Evolutionary conservation across 805 yeast species (phyloP), one percentile per base, ranked within the genome.

Genomic region (Tetrapisispora taiwanensis): DNA sequence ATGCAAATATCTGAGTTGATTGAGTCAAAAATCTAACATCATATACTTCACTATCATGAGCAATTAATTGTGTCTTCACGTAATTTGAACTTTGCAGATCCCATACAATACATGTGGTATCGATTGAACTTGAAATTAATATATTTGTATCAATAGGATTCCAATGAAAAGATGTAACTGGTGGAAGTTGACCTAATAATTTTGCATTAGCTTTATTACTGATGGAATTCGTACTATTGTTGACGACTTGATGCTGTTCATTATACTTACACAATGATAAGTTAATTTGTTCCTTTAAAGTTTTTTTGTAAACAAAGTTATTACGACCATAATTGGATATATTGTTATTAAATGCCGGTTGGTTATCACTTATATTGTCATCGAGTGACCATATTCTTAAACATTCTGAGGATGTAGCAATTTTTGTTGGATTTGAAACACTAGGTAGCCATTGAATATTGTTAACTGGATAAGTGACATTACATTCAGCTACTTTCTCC

Each of bases 71-170:
- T 1, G 97, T 90, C 58, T 83, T 84, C 14, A 95, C 95, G 37
- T 70, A 65, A 19, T 80, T 75, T 19, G 53, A 45, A 35, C 64
- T 54, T 33, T 62, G 59, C 28, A 62, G 47, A 64, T 92, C 97
- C 97, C 98, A 92, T 3, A 88, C 79, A 0, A 97, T 89, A 65
- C 98, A 92, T 0, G 98, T 92, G 1, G 98, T 92, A 65, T 92
- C 98, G 10, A 90, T 85, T 18, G 92, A 81, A 49, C 90, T 77
- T 1, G 97, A 86, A 31, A 92, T 82, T 18, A 88, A 74, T 33
- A 79, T 63, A 40, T 76, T 76, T 3, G 85, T 75, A 53, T 85
- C 89, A 1, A 72, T 69, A 31, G 71, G 66, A 66, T 84, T 87
- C 97, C 98, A 92, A 65, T 92, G 96, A 54, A 92, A 86, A 1